phyloP scores from a whole-genome alignment of 345 rosid genomes.

The Salix viminalis region DNA sequence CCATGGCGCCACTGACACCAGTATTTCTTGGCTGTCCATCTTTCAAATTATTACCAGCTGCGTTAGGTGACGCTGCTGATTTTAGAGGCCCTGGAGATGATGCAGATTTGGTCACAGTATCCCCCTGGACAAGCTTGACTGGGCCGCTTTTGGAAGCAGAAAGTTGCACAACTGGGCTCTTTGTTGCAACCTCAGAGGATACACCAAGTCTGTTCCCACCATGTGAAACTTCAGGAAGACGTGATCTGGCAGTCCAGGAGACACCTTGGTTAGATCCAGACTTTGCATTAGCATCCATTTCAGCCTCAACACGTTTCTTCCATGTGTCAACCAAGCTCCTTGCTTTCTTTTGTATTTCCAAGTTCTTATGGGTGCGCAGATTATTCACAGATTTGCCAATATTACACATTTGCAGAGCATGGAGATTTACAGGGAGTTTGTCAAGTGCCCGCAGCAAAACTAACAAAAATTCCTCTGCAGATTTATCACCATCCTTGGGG shows the following conservation, averaged over 20 bases:
- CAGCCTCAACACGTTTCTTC: slow-evolving; percentile 95
- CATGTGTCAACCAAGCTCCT: slow-evolving; percentile 89
- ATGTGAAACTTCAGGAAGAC: slow-evolving; percentile 56
- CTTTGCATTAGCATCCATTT: slow-evolving; percentile 64
- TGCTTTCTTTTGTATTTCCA: slow-evolving; percentile 85
- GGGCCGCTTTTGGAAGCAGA: slow-evolving; percentile 57
- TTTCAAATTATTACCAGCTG: slow-evolving; percentile 37
- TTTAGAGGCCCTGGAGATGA: slow-evolving; percentile 55
- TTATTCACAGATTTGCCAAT: slow-evolving; percentile 91
- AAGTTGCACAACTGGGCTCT: slow-evolving; percentile 51
- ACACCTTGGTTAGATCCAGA: slow-evolving; percentile 53
- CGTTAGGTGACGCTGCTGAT: slow-evolving; percentile 41
- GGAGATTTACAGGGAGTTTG: slow-evolving; percentile 83
- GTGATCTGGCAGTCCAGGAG: slow-evolving; percentile 58
- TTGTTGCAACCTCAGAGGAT: slow-evolving; percentile 55
- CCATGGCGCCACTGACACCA: slow-evolving; percentile 32
- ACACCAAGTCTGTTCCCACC: slow-evolving; percentile 51
- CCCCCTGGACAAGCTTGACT: slow-evolving; percentile 50
- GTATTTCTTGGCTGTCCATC: slow-evolving; percentile 51
- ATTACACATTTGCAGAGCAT: slow-evolving; percentile 83
- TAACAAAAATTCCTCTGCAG: slow-evolving; percentile 67
- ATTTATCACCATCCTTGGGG: slow-evolving; percentile 59
- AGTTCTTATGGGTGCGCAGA: slow-evolving; percentile 67
- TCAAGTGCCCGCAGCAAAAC: slow-evolving; percentile 84
- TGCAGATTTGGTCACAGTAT: slow-evolving; percentile 43